Conservation (phyloP, 1,139 yeast genomes). For the Insectozyma bohioensis region DNA sequence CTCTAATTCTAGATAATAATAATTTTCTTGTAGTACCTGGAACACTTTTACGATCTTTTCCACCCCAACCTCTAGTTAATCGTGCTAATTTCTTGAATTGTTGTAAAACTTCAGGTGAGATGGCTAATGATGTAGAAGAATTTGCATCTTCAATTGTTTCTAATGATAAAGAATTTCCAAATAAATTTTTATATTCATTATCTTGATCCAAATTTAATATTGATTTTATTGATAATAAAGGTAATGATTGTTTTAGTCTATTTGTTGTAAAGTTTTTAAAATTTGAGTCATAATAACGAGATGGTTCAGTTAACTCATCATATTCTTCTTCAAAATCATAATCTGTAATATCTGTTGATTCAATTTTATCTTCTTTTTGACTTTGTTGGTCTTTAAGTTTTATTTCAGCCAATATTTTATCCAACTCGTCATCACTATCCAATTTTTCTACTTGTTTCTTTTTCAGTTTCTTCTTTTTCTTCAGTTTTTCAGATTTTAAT, state of each 20-base stretch:
- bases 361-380: constrained; percentile 15
- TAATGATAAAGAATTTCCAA: constrained; percentile 64
- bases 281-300: constrained; percentile 42
- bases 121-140: constrained; percentile 55
- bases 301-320: constrained; percentile 34
- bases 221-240: constrained; percentile 44
- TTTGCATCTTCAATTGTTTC: constrained; percentile 76
- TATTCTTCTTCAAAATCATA: constrained; percentile 34
- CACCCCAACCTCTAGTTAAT: constrained; percentile 79
- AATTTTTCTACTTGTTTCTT: constrained; percentile 18
- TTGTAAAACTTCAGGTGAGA: constrained; percentile 64
- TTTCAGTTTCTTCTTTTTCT: constrained; percentile 18
- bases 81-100: constrained; percentile 64
- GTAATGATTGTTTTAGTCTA: constrained; percentile 36
- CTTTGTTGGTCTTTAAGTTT: constrained; percentile 27
- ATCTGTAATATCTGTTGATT: constrained; percentile 24
- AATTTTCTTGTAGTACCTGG: constrained; percentile 74
- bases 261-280: constrained; percentile 46
- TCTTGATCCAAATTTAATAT: constrained; percentile 73
- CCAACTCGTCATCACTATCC: constrained; percentile 43
- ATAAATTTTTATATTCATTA: constrained; percentile 67
- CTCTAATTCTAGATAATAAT: constrained; percentile 68
- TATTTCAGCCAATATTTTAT: constrained; percentile 36
- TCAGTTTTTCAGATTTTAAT: constrained; percentile 12
- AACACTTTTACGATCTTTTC: constrained; percentile 67